Evolutionary conservation across 2,329 filamentous ascomycete species (phyloP).

Genomic region (Emergomyces pasteurianus): DNA sequence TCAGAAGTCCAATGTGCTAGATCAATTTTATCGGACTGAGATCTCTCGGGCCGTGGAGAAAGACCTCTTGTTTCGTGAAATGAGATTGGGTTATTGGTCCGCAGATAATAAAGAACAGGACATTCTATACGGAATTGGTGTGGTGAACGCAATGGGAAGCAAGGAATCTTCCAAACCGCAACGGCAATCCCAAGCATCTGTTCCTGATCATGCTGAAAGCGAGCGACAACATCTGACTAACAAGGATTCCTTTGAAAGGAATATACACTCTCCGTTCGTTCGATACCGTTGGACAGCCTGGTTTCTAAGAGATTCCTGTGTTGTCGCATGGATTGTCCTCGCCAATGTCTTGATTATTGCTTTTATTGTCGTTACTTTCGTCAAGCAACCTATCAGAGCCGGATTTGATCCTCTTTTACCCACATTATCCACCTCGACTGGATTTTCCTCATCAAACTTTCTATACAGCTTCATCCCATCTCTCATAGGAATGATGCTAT

Average conservation of each 20-base stretch:
- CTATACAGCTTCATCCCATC: constrained; percentile 59
- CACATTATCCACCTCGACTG: constrained; percentile 46
- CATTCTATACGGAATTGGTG: constrained; percentile 71
- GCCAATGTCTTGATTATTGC: constrained; percentile 53
- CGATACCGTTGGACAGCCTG: constrained; percentile 63
- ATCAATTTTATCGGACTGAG: constrained; percentile 60
- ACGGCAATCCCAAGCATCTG: constrained; percentile 20
- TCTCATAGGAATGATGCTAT: constrained; percentile 46
- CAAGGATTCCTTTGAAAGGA: constrained; percentile 37
- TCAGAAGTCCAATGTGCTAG: constrained; percentile 65
- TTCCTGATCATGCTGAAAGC: constrained; percentile 22
- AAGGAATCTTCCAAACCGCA: constrained; percentile 27
- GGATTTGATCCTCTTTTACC: constrained; percentile 62
- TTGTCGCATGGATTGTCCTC: constrained; percentile 55
- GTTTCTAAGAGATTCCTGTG: constrained; percentile 55
- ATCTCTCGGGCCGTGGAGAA: constrained; percentile 37
- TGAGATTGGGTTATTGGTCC: constrained; percentile 80
- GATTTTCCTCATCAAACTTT: constrained; percentile 81
- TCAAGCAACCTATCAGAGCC: constrained; percentile 50
- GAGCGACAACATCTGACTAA: constrained; percentile 27
- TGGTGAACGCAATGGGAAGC: constrained; percentile 42
- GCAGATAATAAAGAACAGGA: constrained; percentile 45
- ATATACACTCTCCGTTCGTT: constrained; percentile 40
- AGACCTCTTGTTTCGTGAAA: constrained; percentile 45
- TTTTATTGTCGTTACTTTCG: constrained; percentile 67